Percentiles rank a stretch among this genome's conserved stretches.
These are phyloP conservation scores for Artomyces pyxidatus DNA, from an alignment of 768 basidiomycete genomes.

Conservation along the genomic window DNA sequence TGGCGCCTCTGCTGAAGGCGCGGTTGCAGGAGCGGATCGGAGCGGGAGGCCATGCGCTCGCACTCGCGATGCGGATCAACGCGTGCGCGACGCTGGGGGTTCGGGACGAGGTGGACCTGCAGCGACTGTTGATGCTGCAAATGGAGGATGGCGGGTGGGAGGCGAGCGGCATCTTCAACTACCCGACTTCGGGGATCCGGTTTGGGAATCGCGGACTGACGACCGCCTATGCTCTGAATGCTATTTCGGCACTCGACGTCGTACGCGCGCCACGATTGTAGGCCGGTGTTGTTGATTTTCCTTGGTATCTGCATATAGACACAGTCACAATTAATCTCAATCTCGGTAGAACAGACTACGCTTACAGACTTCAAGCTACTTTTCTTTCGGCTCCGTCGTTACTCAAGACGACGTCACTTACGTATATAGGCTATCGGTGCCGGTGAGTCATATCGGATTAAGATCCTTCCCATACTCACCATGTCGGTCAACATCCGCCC, in stretches of 20 bases:
- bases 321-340: too few species aligned
- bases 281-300: too few species aligned
- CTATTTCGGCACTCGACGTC: too few species aligned
- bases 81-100: conserved; percentile 33
- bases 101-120: conserved; percentile 33
- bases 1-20: conserved; percentile 31
- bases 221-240: conserved; percentile 43
- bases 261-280: too few species aligned
- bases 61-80: conserved; percentile 43
- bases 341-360: too few species aligned
- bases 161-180: conserved; percentile 45
- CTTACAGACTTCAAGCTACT: too few species aligned
- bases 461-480: too few species aligned
- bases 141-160: conserved; percentile 43
- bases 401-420: too few species aligned
- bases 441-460: too few species aligned
- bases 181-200: conserved; percentile 34
- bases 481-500: conserved; percentile 39
- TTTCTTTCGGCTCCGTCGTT: too few species aligned
- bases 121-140: conserved; percentile 35
- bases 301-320: too few species aligned
- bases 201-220: conserved; percentile 44
- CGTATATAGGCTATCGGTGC: too few species aligned
- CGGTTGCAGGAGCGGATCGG: conserved; percentile 36
- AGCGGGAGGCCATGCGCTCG: conserved; percentile 36